Base-by-base conservation (phyloP, 805 yeast genomes). In the Starmera pachycereana region DNA sequence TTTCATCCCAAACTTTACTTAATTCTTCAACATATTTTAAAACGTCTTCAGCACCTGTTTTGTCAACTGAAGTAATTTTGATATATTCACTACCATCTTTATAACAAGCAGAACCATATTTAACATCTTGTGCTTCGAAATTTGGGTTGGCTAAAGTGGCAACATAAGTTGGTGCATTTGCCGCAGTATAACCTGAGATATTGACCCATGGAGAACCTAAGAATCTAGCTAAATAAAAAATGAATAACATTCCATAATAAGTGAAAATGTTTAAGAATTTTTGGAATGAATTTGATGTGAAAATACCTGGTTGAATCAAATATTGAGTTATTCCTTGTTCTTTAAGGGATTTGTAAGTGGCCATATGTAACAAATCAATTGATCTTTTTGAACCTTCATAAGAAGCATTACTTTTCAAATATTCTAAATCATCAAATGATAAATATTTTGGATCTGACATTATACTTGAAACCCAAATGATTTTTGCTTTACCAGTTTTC, bases 301-400 rank as follows among this genome's bases (percentile, higher is more conserved):
- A 88, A 25, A 92, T 85, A 13, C 99, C 98, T 0, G 99, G 99
- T 44, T 92, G 96, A 6, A 84, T 78, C 29, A 90, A 63, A 61
- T 84, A 88, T 54, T 83, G 88, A 37, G 65, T 67, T 37, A 90
- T 73, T 2, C 79, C 82, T 38, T 69, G 54, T 11, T 70, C 51
- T 28, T 62, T 50, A 53, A 86, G 62, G 14, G 63, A 48, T 43
- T 72, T 56, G 57, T 74, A 83, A 2, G 88, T 74, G 8, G 84
- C 88, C 34, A 74, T 58, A 60, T 90, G 97, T 33, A 88, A 61
- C 40, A 89, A 68, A 58, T 92, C 97, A 32, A 90, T 79, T 47
- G 82, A 65, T 53, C 95, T 69, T 55, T 92, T 92, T 2, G 97
- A 87, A 10, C 95, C 95, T 58, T 90, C 97, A 56, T 92, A 92